Percentiles rank a stretch among this genome's conserved stretches.
Evolutionary conservation across 2,329 filamentous ascomycete species (phyloP).

Genomic region (Penicillium frequentans): DNA sequence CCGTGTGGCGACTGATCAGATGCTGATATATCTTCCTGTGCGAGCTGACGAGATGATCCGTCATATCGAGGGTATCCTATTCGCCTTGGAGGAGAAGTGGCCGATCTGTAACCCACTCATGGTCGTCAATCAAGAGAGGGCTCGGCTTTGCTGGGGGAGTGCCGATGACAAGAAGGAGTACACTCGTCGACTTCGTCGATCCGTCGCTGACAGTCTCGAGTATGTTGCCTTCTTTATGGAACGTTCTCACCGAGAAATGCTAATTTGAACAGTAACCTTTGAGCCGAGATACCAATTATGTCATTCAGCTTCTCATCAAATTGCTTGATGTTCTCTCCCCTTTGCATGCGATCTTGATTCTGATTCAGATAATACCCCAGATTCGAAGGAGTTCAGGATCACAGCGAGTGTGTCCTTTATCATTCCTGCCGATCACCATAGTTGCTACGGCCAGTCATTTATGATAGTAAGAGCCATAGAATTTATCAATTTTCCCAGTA

Average conservation of each 20-base stretch:
- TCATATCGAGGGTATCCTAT: slow-evolving; percentile 82
- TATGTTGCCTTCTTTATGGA: background rate
- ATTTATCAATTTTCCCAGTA: background rate
- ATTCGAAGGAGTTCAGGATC: background rate
- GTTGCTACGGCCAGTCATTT: background rate
- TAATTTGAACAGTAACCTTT: background rate
- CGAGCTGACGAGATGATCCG: slow-evolving; percentile 73
- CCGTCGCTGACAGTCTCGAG: slow-evolving; percentile 56
- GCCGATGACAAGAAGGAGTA: slow-evolving; percentile 80
- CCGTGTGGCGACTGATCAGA: slow-evolving; percentile 75
- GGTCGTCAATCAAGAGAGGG: slow-evolving; percentile 81
- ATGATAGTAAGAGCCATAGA: background rate
- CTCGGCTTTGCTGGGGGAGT: slow-evolving; percentile 81
- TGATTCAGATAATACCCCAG: background rate
- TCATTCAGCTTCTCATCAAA: background rate
- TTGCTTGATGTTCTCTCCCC: background rate
- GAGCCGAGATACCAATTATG: background rate
- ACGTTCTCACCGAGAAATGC: background rate
- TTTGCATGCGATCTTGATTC: background rate
- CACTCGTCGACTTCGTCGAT: slow-evolving; percentile 75
- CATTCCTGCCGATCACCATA: background rate
- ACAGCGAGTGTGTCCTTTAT: background rate
- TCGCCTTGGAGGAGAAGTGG: slow-evolving; percentile 79
- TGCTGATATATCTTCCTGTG: slow-evolving; percentile 76
- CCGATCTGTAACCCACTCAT: slow-evolving; percentile 89